These are phyloP conservation scores for Tagetes patula DNA, from an alignment of 129 eudicot genomes.

Conservation along the genomic window DNA sequence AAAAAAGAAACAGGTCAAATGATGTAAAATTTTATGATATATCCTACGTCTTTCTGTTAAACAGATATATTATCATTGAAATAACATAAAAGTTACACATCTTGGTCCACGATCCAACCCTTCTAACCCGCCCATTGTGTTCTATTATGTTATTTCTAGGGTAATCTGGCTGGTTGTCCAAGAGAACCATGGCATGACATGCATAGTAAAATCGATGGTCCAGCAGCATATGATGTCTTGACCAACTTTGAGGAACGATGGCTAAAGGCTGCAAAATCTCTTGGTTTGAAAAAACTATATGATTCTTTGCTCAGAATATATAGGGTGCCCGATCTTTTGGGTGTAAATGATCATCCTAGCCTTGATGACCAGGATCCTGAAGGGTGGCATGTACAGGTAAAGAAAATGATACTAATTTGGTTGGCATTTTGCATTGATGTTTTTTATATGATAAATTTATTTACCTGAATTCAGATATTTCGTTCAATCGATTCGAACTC, in stretches of 20 bases:
- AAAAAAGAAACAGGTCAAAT: background rate
- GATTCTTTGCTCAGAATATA: slow-evolving; percentile 56
- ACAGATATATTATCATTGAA: background rate
- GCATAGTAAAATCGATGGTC: slow-evolving; percentile 85
- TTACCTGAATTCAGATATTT: too few relatives aligned
- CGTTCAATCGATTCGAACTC: too few relatives aligned
- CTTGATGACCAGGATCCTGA: slow-evolving; percentile 51
- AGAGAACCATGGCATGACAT: slow-evolving; percentile 98
- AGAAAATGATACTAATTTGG: too few relatives aligned
- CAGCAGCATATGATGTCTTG: slow-evolving; percentile 87
- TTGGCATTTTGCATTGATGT: too few relatives aligned
- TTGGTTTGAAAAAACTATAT: slow-evolving; percentile 53
- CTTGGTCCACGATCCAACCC: background rate
- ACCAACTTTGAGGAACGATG: slow-evolving; percentile 79
- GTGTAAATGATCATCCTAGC: too few relatives aligned
- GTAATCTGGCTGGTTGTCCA: slow-evolving; percentile 39
- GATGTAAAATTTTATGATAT: background rate
- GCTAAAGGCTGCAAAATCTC: slow-evolving; percentile 77
- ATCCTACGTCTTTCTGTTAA: background rate
- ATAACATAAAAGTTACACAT: background rate
- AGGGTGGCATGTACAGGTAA: slow-evolving; percentile 77
- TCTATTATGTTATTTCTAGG: background rate
- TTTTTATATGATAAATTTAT: too few relatives aligned
- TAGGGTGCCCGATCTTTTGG: too few relatives aligned
- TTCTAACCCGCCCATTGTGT: background rate